phyloP scores from a whole-genome alignment of 371 early-diverging fungal genomes.

The Mucor indicus region DNA sequence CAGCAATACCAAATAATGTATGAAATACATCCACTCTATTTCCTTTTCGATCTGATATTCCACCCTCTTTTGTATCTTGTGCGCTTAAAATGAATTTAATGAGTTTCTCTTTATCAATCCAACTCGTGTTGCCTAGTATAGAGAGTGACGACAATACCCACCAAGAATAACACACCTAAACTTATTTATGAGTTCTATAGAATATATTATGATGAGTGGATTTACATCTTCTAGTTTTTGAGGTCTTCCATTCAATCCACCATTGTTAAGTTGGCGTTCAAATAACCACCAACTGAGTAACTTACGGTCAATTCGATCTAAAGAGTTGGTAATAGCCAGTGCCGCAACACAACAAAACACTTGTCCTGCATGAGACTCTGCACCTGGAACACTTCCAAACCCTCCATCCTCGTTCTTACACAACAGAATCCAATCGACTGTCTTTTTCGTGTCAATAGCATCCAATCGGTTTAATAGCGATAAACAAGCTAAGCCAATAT shows the following conservation, averaged over 20 bases:
- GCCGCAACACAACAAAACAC: conserved; percentile 93
- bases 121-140: conserved; percentile 80
- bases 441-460: conserved; percentile 66
- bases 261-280: conserved; percentile 88
- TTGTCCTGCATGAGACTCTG: conserved; percentile 96
- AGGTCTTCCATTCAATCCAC: conserved; percentile 97
- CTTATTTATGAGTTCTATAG: neutral
- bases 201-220: neutral
- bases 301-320: conserved; percentile 72
- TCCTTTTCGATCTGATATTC: conserved; percentile 94
- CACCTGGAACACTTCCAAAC: conserved; percentile 90
- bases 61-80: conserved; percentile 91
- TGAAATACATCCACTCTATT: conserved; percentile 97
- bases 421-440: conserved; percentile 72
- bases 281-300: conserved; percentile 90
- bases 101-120: conserved; percentile 85
- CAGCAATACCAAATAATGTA: conserved; percentile 93
- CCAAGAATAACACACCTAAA: conserved; percentile 94
- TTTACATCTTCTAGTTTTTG: conserved; percentile 94
- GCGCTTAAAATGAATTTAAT: conserved; percentile 79
- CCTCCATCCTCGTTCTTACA: conserved; percentile 98
- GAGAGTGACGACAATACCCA: conserved; percentile 94
- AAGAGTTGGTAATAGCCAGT: conserved; percentile 73
- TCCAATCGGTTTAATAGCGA: conserved; percentile 75
- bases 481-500: conserved; percentile 78